phyloP scores from a whole-genome alignment of 805 yeast genomes.

The Hanseniaspora mollemarum region DNA sequence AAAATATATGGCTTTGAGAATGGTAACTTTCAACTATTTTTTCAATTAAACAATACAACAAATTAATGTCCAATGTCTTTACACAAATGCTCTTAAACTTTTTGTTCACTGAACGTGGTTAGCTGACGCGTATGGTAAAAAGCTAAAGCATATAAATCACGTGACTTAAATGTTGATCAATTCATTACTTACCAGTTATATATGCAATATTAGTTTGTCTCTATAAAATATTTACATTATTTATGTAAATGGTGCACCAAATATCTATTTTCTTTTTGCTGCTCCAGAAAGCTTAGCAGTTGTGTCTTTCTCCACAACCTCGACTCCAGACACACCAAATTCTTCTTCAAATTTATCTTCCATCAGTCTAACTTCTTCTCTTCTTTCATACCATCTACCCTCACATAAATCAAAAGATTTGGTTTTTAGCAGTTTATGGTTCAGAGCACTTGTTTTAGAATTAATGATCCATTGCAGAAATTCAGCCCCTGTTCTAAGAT shows the following conservation, averaged over 20 bases:
- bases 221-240: background rate
- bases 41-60: too few relatives aligned
- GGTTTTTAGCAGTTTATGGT: slow-evolving; percentile 82
- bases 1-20: too few relatives aligned
- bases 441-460: slow-evolving; percentile 67
- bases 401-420: slow-evolving; percentile 84
- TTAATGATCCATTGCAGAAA: slow-evolving; percentile 83
- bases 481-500: slow-evolving; percentile 71
- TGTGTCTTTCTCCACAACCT: slow-evolving; percentile 64
- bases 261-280: slow-evolving; percentile 42
- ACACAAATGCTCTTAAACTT: too few relatives aligned
- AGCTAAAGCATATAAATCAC: too few relatives aligned
- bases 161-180: too few relatives aligned
- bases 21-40: too few relatives aligned
- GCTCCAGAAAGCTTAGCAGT: slow-evolving; percentile 27
- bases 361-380: slow-evolving; percentile 77
- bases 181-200: too few relatives aligned
- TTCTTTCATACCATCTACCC: slow-evolving; percentile 97
- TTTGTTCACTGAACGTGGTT: too few relatives aligned
- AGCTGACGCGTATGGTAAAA: too few relatives aligned
- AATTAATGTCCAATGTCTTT: too few relatives aligned
- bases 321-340: slow-evolving; percentile 67
- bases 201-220: too few relatives aligned
- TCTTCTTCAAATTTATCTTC: slow-evolving; percentile 83
- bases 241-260: background rate